Base-by-base conservation (phyloP, 2,329 filamentous ascomycete genomes). In the Aureobasidium mangrovei region DNA sequence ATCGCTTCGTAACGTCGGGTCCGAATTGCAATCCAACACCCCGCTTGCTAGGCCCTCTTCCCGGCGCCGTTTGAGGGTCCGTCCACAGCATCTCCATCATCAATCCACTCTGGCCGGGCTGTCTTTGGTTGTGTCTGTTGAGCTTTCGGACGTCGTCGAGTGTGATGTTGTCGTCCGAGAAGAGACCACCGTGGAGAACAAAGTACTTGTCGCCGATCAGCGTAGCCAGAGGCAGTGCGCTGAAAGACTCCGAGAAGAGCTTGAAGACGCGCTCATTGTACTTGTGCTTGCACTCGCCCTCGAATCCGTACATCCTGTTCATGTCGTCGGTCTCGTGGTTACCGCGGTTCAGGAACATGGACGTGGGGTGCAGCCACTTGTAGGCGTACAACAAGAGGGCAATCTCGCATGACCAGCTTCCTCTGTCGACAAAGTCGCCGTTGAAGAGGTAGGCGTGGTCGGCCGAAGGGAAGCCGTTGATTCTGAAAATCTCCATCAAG, bases 61-160 rank as follows among this genome's bases (percentile, higher is more conserved):
- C 93, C 29, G 86, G 84, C 62, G 83, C 78, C 0, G 86, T 79
- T 69, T 98, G 93, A 2, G 93, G 93, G 67, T 98, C 93, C 0
- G 93, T 97, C 93, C 93, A 98, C 44, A 98, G 80, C 93, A 98
- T 98, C 73, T 98, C 93, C 93, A 98, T 98, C 93, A 98, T 98
- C 63, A 98, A 74, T 10, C 93, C 93, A 46, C 86, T 75, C 70
- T 98, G 93, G 32, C 93, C 93, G 2, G 93, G 91, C 65, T 97
- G 91, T 58, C 88, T 81, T 72, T 97, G 93, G 68, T 81, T 83
- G 73, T 96, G 91, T 60, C 91, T 80, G 72, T 97, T 85, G 56
- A 97, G 77, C 73, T 95, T 94, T 61, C 93, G 83, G 62, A 98
- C 94, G 67, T 98, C 91, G 61, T 97, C 88, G 51, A 98, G 75